Evolutionary conservation across 768 basidiomycete species (phyloP).

Genomic region (Suillus tomentosus): DNA sequence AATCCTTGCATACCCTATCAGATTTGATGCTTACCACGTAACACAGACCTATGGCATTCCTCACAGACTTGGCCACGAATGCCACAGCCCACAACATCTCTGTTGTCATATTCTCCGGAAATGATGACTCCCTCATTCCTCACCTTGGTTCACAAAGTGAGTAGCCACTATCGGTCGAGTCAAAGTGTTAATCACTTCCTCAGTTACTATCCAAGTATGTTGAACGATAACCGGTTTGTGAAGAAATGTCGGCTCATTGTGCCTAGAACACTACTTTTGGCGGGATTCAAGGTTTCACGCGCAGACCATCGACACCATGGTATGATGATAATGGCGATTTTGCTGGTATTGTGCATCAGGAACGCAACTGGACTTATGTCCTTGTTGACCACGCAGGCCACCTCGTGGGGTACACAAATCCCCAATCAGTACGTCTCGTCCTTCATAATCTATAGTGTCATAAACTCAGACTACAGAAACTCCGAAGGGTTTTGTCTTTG

Average conservation of each 20-base stretch:
- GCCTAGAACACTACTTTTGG: constrained; percentile 76
- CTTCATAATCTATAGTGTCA: background rate
- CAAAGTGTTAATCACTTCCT: constrained; percentile 14
- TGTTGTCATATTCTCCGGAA: constrained; percentile 66
- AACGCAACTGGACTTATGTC: constrained; percentile 57
- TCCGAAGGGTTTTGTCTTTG: constrained; percentile 57
- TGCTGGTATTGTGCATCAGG: constrained; percentile 74
- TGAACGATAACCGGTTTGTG: constrained; percentile 9
- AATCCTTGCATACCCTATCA: background rate
- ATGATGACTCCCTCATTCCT: constrained; percentile 66
- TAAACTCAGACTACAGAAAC: background rate
- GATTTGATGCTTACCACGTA: constrained; percentile 15
- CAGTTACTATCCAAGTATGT: constrained; percentile 58
- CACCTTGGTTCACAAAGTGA: constrained; percentile 66
- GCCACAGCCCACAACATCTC: constrained; percentile 51
- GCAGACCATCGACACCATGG: constrained; percentile 70
- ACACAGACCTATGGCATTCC: constrained; percentile 60
- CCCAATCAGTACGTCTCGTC: constrained; percentile 45
- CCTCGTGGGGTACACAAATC: constrained; percentile 39
- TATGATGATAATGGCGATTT: constrained; percentile 56
- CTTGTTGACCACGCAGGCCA: constrained; percentile 43
- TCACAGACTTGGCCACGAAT: constrained; percentile 68
- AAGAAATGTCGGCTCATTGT: background rate
- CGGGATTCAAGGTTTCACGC: constrained; percentile 73
- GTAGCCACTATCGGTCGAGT: constrained; percentile 13